Evolutionary conservation across 176 grass and related monocot species (phyloP).

Genomic region (Thinopyrum elongatum): DNA sequence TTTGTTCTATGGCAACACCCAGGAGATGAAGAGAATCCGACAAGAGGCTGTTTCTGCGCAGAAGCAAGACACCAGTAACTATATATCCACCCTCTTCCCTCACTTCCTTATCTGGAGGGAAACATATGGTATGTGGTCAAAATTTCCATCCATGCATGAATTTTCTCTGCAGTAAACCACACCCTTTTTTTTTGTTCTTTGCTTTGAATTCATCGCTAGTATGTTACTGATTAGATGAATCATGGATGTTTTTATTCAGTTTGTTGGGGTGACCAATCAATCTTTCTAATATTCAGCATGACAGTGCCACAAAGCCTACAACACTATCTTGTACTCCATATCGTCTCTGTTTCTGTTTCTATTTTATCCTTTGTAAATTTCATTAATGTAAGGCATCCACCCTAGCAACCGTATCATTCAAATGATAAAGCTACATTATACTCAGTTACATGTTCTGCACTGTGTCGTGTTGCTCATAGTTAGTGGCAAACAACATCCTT

Average conservation of each 20-base stretch:
- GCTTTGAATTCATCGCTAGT: neutral
- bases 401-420: neutral
- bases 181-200: neutral
- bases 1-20: slow-evolving; percentile 18
- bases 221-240: neutral
- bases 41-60: neutral
- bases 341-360: neutral
- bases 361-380: neutral
- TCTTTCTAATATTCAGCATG: neutral
- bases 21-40: slow-evolving; percentile 1
- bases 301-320: neutral
- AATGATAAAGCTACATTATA: neutral
- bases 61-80: slow-evolving; percentile 20
- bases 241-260: neutral
- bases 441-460: neutral
- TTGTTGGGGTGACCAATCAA: neutral
- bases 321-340: no score
- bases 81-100: slow-evolving; percentile 4
- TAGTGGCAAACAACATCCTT: neutral
- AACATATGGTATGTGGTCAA: slow-evolving; percentile 10
- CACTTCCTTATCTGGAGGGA: slow-evolving; percentile 2
- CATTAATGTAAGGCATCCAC: neutral
- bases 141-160: neutral
- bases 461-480: neutral
- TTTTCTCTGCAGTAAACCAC: neutral